Evolutionary conservation across 2,329 filamentous ascomycete species (phyloP).

Genomic region (Cladosporium sp.): DNA sequence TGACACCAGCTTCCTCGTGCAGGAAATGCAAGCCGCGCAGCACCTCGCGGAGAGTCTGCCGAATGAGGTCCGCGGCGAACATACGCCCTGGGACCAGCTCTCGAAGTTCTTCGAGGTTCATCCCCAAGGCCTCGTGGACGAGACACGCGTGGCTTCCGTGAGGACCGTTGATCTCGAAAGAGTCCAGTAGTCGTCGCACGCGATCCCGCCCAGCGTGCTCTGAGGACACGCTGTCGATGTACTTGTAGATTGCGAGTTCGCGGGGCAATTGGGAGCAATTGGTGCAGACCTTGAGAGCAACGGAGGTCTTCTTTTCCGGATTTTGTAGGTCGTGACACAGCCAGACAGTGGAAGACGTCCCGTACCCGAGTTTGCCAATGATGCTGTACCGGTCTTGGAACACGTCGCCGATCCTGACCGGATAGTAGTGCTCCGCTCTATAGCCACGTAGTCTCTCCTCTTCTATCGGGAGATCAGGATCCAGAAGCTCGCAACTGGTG

Average conservation of each 20-base stretch:
- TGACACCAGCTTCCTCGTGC: slow-evolving; percentile 22
- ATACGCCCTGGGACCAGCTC: slow-evolving; percentile 18
- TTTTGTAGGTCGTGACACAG: slow-evolving; percentile 33
- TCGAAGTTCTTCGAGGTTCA: slow-evolving; percentile 33
- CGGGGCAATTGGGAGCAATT: slow-evolving; percentile 25
- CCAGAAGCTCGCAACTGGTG: background rate
- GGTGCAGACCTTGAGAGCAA: slow-evolving; percentile 32
- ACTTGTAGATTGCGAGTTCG: slow-evolving; percentile 28
- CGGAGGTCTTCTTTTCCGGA: slow-evolving; percentile 18
- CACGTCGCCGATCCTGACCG: slow-evolving; percentile 32
- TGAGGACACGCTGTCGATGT: slow-evolving; percentile 21
- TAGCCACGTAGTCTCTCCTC: slow-evolving; percentile 26
- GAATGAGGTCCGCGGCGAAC: slow-evolving; percentile 13
- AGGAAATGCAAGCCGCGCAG: slow-evolving; percentile 24
- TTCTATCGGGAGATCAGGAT: slow-evolving; percentile 15
- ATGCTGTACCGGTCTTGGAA: slow-evolving; percentile 32
- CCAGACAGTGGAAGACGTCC: slow-evolving; percentile 39
- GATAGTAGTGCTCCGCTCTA: slow-evolving; percentile 31
- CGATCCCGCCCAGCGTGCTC: slow-evolving; percentile 27
- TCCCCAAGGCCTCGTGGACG: slow-evolving; percentile 32
- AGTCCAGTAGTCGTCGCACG: slow-evolving; percentile 32
- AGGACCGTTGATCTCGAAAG: slow-evolving; percentile 29
- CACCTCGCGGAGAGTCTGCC: slow-evolving; percentile 21
- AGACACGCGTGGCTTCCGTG: slow-evolving; percentile 33
- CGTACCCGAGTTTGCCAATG: slow-evolving; percentile 41